Evolutionary conservation across 2,329 filamentous ascomycete species (phyloP), one percentile per base, ranked within the genome.

Genomic region (Ophiostoma populinum): DNA sequence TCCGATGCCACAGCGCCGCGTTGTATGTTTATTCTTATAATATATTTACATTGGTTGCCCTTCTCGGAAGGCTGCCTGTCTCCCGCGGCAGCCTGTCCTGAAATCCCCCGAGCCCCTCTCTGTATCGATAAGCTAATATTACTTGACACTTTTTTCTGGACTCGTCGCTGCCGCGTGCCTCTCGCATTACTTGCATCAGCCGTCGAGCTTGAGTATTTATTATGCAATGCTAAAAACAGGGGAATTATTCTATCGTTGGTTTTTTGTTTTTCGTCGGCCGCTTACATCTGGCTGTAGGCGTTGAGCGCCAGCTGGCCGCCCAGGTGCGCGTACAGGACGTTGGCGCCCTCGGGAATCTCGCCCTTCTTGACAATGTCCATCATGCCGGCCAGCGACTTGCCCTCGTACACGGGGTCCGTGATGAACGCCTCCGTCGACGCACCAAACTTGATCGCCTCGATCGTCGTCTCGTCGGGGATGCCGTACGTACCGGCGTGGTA

Each of bases 331-430:
- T 80, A 82, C 39, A 82, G 48, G 21, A 81, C 68, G 46, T 76
- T 78, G n/a, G 70, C 70, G 0, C 63, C 63, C 4, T 54, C 52
- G 0, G 49, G 26, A 39, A 81, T 71, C 50, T 75, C 68, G 0
- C 67, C 74, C 34, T 64, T 68, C 42, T 57, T 63, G 13, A 80
- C 68, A 57, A 80, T 55, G 49, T 75, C 73, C 44, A 80, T 68
- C 73, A 81, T 65, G 0, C 76, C 77, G 4, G 75, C 75, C 51
- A 82, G 55, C 45, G 70, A 78, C 65, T 82, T 82, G 1, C 78
- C 78, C 55, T 80, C 76, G 47, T 82, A 82, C 2, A 82, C 77
- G 0, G 76, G 77, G 48, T 82, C 77, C 0, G 75, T 81, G 42
- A 82, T 77, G 45, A 82, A 74, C 0, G 67, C 77, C 56, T 82